Evolutionary conservation across 2,329 filamentous ascomycete species (phyloP).

Genomic region (Fusarium sp.): DNA sequence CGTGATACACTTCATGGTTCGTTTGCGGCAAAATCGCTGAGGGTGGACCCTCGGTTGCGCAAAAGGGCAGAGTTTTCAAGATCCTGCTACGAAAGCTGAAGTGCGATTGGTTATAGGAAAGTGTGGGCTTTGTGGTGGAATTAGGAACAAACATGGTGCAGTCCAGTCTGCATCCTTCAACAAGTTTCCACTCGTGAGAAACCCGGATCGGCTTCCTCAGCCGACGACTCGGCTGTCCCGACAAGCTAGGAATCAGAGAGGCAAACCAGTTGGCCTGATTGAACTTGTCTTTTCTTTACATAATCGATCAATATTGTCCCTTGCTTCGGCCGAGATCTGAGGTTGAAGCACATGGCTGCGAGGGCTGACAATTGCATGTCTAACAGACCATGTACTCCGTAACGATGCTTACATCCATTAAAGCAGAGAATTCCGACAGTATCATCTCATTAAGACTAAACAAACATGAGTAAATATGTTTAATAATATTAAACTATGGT

Average conservation of each 20-base stretch:
- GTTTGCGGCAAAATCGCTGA: conserved; percentile 15
- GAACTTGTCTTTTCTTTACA: conserved; percentile 7
- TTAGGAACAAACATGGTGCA: conserved; percentile 17
- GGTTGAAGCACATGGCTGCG: not conserved
- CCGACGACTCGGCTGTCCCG: conserved; percentile 11
- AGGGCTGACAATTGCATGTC: not conserved
- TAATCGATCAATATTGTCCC: conserved; percentile 11
- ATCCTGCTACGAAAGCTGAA: conserved; percentile 6
- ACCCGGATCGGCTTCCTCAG: conserved; percentile 15
- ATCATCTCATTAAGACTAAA: not conserved
- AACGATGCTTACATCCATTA: not conserved
- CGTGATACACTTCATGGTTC: conserved; percentile 32
- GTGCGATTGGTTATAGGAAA: conserved; percentile 27
- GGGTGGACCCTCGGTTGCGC: conserved; percentile 16
- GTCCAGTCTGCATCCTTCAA: conserved; percentile 6
- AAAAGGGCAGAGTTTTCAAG: conserved; percentile 32
- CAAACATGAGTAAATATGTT: not conserved
- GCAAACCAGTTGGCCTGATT: not conserved
- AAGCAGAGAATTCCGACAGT: not conserved
- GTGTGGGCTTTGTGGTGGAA: conserved; percentile 6
- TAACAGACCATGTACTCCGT: not conserved
- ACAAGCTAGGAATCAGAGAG: not conserved
- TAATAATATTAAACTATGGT: not conserved
- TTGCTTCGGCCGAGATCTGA: not conserved
- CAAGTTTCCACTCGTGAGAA: conserved; percentile 11